Base-by-base conservation (phyloP, 306 rosid genomes). In the Ziziphus jujuba region DNA sequence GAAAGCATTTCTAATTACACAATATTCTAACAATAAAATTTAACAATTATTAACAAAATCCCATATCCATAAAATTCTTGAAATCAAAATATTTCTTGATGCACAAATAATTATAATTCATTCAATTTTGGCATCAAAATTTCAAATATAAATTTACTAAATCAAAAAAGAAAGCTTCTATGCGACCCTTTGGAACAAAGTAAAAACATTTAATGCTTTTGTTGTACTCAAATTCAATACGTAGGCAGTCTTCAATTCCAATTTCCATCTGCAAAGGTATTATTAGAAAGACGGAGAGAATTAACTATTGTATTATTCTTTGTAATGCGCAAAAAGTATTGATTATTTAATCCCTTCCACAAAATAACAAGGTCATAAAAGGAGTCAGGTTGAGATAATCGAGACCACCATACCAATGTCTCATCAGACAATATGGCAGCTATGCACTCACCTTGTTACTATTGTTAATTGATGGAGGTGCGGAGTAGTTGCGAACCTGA, bases 211-310 rank as follows among this genome's bases (percentile, higher is more conserved):
- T n/a, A n/a, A n/a, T 91, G 97, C 96, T 91, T 80, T 93, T 93
- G 85, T 93, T 93, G 79, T 93, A 93, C 82, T 93, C 98, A 8
- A 93, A 93, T 77, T 93, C 98, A 49, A 93, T 93, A 76, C 90
- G 99, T 44, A 93, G 91, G 77, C 99, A 93, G 82, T 93, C 99
- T 81, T 93, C 99, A 57, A 93, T 93, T 63, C 99, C 99, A 59
- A 93, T 97, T 80, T 93, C 99, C 99, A 93, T 90, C 99, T 93
- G 89, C 77, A 71, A 65, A 74, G 71, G 59, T 31, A 45, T 70
- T 49, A 74, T 52, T 53, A 71, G 38, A 70, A 78, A 56, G 48
- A 38, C 55, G 7, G 52, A 50, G 20, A 61, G 71, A 31, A 53
- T 52, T 57, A 56, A 63, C 61, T 33, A 49, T 58, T 61, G 75